These are phyloP conservation scores for Kalanchoe fedtschenkoi DNA, from an alignment of 164 flowering plant genomes.

Conservation along the genomic window DNA sequence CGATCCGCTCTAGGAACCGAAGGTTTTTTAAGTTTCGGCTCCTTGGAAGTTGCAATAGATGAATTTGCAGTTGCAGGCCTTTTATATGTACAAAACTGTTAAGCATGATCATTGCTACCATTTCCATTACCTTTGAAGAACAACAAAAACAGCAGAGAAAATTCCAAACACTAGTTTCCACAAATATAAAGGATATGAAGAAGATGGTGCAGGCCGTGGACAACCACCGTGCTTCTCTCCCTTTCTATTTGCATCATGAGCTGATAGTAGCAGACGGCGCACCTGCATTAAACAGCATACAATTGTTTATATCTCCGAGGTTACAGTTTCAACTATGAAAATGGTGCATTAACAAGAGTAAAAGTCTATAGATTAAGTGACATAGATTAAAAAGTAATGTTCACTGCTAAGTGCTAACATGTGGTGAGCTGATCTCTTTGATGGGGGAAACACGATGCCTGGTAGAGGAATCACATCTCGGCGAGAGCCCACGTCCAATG, in stretches of 20 bases:
- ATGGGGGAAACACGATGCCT: conserved; percentile 10
- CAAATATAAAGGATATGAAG: conserved; percentile 68
- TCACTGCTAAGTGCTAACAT: neutral
- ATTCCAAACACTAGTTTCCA: neutral
- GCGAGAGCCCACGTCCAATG: conserved; percentile 8
- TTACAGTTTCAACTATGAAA: neutral
- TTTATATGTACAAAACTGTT: conserved; percentile 47
- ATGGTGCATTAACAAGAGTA: neutral
- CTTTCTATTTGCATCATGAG: conserved; percentile 22
- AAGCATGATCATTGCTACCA: conserved; percentile 22
- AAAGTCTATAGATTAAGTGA: neutral
- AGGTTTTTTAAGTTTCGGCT: conserved; percentile 32
- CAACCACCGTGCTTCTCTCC: conserved; percentile 35
- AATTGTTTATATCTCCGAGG: neutral
- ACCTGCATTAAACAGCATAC: conserved; percentile 22
- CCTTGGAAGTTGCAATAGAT: conserved; percentile 20
- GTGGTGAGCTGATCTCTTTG: conserved; percentile 25
- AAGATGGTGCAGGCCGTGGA: conserved; percentile 30
- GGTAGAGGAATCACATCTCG: conserved; percentile 17
- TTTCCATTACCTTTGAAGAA: neutral
- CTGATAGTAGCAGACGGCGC: conserved; percentile 25
- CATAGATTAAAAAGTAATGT: neutral
- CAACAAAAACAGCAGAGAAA: neutral
- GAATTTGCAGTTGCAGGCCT: conserved; percentile 33
- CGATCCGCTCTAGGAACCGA: conserved; percentile 26